Evolutionary conservation across 768 basidiomycete genomes (phyloP), one percentile per base, ranked within the genome.

Genomic region (Kondoa subrosea): DNA sequence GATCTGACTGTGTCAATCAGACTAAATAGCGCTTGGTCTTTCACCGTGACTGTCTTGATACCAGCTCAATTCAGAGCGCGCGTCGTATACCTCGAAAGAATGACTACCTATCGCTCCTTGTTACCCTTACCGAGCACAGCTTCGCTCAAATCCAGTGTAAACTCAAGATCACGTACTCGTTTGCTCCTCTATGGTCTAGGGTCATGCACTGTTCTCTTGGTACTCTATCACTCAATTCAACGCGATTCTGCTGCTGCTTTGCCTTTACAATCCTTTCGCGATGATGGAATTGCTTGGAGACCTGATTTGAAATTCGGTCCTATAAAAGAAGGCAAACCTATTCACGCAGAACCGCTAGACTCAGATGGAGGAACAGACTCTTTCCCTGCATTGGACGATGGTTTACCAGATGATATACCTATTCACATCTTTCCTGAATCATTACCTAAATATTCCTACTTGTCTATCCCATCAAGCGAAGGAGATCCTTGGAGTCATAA

Each of bases 401-500:
- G 30, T 14, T 25, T 25, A 25, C 58, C 61, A 33, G 29, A 63
- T 16, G 30, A 27, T 33, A 27, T 63, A 3, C 61, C 61, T 33
- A 33, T 63, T 8, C 26, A 15, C 12, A 3, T 63, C 2, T 31
- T n/a, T 3, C 29, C 27, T 3, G 61, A 63, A 3, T 3, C 30
- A 3, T 3, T 63, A 32, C 61, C 61, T 21, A 63, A 27, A 16
- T 63, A 63, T 33, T 3, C 27, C 15, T 63, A 63, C 29, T 8
- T 32, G 16, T 16, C 27, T 3, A 17, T 63, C 17, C 58, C 58
- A 25, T 33, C 61, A 17, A 31, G 29, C 29, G n/a, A 3, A 14
- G 15, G 14, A 3, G 29, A 69, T 31, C 68, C 68, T 29, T 69
- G 68, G 68, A 64, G 64, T 25, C 34, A 69, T 57, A 27, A 27